Percentiles rank a stretch among this genome's conserved stretches.
phyloP scores from a whole-genome alignment of 2,329 filamentous ascomycete species.

The Epichloe uncinata region DNA sequence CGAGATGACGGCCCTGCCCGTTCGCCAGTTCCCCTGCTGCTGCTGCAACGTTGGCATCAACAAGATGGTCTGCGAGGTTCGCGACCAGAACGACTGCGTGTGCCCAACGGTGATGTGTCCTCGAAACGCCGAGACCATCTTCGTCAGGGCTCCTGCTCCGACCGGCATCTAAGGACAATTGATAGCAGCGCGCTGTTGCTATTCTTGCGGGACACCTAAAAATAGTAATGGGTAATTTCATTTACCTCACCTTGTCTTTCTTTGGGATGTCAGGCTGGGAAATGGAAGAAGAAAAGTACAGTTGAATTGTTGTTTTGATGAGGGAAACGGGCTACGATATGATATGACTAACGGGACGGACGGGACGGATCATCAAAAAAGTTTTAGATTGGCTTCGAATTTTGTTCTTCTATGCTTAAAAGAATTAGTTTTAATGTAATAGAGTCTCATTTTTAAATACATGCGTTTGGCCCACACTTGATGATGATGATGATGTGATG shows the following conservation, averaged over 20 bases:
- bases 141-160: background rate
- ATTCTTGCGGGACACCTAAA: background rate
- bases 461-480: background rate
- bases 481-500: background rate
- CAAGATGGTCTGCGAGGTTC: constrained; percentile 10
- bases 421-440: background rate
- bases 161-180: background rate
- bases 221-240: background rate
- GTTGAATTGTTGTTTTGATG: background rate
- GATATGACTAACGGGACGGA: background rate
- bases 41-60: constrained; percentile 10
- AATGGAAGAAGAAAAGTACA: background rate
- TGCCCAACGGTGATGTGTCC: constrained; percentile 9
- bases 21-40: constrained; percentile 8
- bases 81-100: constrained; percentile 9
- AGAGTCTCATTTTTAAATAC: background rate
- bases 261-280: background rate
- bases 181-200: background rate
- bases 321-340: background rate
- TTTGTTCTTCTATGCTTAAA: background rate
- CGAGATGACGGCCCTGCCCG: background rate
- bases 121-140: constrained; percentile 4
- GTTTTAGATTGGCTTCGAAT: background rate
- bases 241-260: background rate
- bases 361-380: background rate